A percentile compares a stretch with the other conserved stretches of the same genome.
Evolutionary conservation across 1,139 yeast genomes (phyloP).

Genomic region (Yamadazyma dendronema): DNA sequence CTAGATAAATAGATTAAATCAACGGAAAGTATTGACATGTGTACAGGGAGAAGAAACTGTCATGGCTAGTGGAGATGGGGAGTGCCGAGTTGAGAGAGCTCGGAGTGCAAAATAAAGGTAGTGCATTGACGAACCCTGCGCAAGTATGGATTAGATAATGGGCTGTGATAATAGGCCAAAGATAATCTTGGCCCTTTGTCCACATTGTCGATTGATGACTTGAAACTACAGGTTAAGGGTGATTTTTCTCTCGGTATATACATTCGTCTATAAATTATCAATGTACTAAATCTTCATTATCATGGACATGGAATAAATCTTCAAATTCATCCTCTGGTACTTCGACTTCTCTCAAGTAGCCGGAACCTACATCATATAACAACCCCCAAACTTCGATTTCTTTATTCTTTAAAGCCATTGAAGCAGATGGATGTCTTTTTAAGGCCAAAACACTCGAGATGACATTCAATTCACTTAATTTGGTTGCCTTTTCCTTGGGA

Average conservation of each 20-base stretch:
- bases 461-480: slow-evolving; percentile 79
- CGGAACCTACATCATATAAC: slow-evolving; percentile 82
- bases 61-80: too few relatives aligned
- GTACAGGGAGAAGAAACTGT: too few relatives aligned
- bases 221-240: not conserved
- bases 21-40: not conserved
- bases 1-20: not conserved
- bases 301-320: slow-evolving; percentile 50
- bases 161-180: too few relatives aligned
- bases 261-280: slow-evolving; percentile 1
- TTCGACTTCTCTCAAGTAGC: slow-evolving; percentile 57
- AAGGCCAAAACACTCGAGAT: slow-evolving; percentile 56
- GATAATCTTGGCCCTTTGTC: too few relatives aligned
- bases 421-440: slow-evolving; percentile 72
- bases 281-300: slow-evolving; percentile 28
- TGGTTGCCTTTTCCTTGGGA: slow-evolving; percentile 59
- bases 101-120: too few relatives aligned
- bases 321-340: slow-evolving; percentile 52
- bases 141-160: too few relatives aligned
- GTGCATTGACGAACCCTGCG: too few relatives aligned
- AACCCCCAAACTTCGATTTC: slow-evolving; percentile 87
- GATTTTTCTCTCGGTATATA: not conserved
- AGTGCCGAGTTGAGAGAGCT: too few relatives aligned
- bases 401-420: slow-evolving; percentile 65
- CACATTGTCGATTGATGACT: too few relatives aligned